Conservation (phyloP, 2,329 filamentous ascomycete species). For the Podosphaera leucotricha region DNA sequence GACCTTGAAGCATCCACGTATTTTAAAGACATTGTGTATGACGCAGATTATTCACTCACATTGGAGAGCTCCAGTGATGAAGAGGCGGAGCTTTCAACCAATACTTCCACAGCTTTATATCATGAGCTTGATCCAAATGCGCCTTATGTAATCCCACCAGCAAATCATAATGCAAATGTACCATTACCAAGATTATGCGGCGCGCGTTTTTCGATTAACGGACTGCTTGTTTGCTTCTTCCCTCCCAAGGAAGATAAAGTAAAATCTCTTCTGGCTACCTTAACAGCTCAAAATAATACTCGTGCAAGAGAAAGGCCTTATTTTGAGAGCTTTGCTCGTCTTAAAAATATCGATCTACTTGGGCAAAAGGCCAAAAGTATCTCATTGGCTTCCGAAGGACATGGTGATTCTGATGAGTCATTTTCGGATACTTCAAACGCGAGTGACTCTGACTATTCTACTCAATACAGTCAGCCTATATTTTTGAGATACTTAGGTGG, state of each 20-base stretch:
- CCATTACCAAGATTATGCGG: conserved; percentile 35
- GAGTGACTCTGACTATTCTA: conserved; percentile 16
- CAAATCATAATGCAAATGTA: conserved; percentile 26
- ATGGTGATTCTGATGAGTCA: conserved; percentile 18
- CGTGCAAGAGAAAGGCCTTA: conserved; percentile 25
- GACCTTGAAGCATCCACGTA: conserved; percentile 36
- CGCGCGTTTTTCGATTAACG: conserved; percentile 36
- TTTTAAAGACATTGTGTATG: conserved; percentile 32
- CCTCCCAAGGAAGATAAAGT: conserved; percentile 37
- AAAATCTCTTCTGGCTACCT: conserved; percentile 23
- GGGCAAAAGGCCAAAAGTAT: conserved; percentile 19
- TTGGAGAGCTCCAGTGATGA: conserved; percentile 73
- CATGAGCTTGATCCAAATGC: conserved; percentile 33
- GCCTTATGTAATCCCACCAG: conserved; percentile 26
- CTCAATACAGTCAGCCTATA: conserved; percentile 7
- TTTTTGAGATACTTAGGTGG: conserved; percentile 7
- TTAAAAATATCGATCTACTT: conserved; percentile 23
- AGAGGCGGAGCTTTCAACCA: conserved; percentile 30
- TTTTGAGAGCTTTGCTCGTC: conserved; percentile 39
- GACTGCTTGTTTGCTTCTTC: conserved; percentile 42
- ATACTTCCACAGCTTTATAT: conserved; percentile 28
- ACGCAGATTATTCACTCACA: conserved; percentile 30
- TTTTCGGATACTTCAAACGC: conserved; percentile 13
- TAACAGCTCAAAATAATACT: conserved; percentile 24
- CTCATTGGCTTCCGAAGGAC: conserved; percentile 15